A percentile compares a stretch with the other conserved stretches of the same genome.
phyloP scores from a whole-genome alignment of 2,329 filamentous ascomycete species.

The Penicillium sp. region DNA sequence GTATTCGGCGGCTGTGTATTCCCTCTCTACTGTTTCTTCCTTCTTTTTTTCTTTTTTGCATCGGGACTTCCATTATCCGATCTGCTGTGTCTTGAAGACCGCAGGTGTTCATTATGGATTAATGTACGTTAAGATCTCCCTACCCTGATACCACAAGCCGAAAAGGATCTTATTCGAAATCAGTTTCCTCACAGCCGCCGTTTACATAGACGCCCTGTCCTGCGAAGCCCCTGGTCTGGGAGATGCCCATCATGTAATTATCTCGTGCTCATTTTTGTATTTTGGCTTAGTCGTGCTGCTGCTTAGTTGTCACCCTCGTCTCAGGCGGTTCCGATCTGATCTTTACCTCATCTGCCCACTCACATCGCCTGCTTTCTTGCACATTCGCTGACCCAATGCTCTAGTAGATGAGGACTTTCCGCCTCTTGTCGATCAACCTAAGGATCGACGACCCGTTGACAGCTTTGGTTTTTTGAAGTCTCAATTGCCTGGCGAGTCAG shows the following conservation, averaged over 20 bases:
- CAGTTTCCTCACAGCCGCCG: constrained; percentile 46
- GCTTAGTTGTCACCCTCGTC: background rate
- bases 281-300: constrained; percentile 11
- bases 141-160: constrained; percentile 41
- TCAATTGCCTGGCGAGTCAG: constrained; percentile 33
- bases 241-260: constrained; percentile 37
- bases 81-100: constrained; percentile 34
- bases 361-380: constrained; percentile 10
- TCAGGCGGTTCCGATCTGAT: background rate
- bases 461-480: constrained; percentile 38
- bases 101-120: constrained; percentile 36
- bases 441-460: constrained; percentile 36
- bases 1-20: constrained; percentile 31
- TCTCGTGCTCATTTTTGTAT: constrained; percentile 30
- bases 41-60: constrained; percentile 33
- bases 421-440: constrained; percentile 40
- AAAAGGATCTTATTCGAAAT: constrained; percentile 45
- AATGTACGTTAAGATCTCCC: constrained; percentile 53
- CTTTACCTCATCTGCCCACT: constrained; percentile 6
- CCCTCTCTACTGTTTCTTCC: constrained; percentile 16
- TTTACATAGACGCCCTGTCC: constrained; percentile 40
- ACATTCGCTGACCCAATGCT: constrained; percentile 29
- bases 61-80: constrained; percentile 37
- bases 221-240: constrained; percentile 28
- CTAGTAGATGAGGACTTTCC: constrained; percentile 49